Evolutionary conservation across 768 basidiomycete species (phyloP).

Genomic region (Podaxis mareebaensis): DNA sequence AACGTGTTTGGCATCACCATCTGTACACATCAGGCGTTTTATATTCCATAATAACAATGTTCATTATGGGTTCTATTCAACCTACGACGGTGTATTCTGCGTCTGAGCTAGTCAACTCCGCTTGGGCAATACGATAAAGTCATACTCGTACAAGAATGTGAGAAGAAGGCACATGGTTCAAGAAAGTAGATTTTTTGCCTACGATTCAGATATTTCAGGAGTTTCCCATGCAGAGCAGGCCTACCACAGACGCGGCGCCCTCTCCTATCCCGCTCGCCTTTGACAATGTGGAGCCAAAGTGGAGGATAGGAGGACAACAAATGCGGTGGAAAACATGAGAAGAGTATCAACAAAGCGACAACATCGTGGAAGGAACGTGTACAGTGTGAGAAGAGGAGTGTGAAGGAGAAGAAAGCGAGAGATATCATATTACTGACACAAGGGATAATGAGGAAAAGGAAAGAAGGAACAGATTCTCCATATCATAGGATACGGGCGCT

Average conservation of each 20-base stretch:
- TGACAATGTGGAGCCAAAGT: slow-evolving; percentile 44
- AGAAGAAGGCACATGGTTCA: not conserved
- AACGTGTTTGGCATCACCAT: slow-evolving; percentile 30
- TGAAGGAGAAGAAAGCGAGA: slow-evolving; percentile 14
- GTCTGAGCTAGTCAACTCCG: slow-evolving; percentile 12
- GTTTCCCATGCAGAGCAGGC: slow-evolving; percentile 12
- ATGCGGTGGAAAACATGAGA: slow-evolving; percentile 25
- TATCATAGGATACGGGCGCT: slow-evolving; percentile 13
- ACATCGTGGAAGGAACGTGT: slow-evolving; percentile 21
- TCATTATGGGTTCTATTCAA: slow-evolving; percentile 13
- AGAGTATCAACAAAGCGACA: slow-evolving; percentile 9
- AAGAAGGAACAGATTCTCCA: slow-evolving; percentile 20
- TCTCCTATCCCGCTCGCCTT: slow-evolving; percentile 71
- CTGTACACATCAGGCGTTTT: slow-evolving; percentile 1
- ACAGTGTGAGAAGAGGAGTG: slow-evolving; percentile 16
- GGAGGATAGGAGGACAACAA: slow-evolving; percentile 72
- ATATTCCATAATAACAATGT: not conserved
- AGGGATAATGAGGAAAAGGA: slow-evolving; percentile 18
- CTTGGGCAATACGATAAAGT: slow-evolving; percentile 2
- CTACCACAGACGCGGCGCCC: slow-evolving; percentile 56
- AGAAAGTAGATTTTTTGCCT: slow-evolving; percentile 3
- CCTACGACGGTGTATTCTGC: not conserved
- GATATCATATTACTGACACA: slow-evolving; percentile 14
- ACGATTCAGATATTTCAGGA: slow-evolving; percentile 1
- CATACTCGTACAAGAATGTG: slow-evolving; percentile 8